Percentiles rank a stretch among this genome's conserved stretches.
Evolutionary conservation across 495 filamentous ascomycete species (phyloP).

Genomic region (Penicillium flavigenum): DNA sequence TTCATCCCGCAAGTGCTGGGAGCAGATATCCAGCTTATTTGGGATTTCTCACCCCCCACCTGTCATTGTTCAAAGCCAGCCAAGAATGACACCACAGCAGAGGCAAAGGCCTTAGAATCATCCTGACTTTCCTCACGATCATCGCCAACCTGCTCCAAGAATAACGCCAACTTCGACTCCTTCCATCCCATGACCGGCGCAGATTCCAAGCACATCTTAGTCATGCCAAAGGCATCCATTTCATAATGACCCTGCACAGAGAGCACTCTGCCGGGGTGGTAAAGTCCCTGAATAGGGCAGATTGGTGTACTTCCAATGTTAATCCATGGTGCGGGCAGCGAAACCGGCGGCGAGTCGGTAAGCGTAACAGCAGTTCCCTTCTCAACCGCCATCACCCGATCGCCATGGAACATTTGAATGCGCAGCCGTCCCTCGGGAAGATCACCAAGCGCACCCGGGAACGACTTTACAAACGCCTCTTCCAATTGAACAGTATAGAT

Average conservation of each 20-base stretch:
- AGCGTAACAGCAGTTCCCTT: slow-evolving; percentile 23
- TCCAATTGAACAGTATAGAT: slow-evolving; percentile 31
- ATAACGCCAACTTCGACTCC: slow-evolving; percentile 28
- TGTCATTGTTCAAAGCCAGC: slow-evolving; percentile 27
- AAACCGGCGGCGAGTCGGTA: slow-evolving; percentile 27
- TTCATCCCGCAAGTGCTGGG: background rate
- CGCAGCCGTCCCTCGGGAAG: slow-evolving; percentile 23
- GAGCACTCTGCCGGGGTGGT: slow-evolving; percentile 32
- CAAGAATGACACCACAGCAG: slow-evolving; percentile 28
- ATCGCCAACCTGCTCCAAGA: slow-evolving; percentile 31
- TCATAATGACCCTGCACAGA: slow-evolving; percentile 42
- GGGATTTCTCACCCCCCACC: background rate
- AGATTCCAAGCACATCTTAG: slow-evolving; percentile 33
- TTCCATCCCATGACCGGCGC: slow-evolving; percentile 30
- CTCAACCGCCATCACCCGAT: slow-evolving; percentile 34
- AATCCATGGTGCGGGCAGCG: slow-evolving; percentile 30
- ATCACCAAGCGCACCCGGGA: slow-evolving; percentile 19
- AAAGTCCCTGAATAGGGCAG: slow-evolving; percentile 44
- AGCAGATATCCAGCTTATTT: background rate
- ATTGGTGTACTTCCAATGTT: slow-evolving; percentile 35
- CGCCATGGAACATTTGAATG: slow-evolving; percentile 43
- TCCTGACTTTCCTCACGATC: slow-evolving; percentile 23
- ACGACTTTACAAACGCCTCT: slow-evolving; percentile 24
- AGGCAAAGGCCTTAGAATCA: slow-evolving; percentile 28
- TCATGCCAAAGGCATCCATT: slow-evolving; percentile 37